Conservation (phyloP, 1,139 yeast genomes). For the Geotrichum australiense region DNA sequence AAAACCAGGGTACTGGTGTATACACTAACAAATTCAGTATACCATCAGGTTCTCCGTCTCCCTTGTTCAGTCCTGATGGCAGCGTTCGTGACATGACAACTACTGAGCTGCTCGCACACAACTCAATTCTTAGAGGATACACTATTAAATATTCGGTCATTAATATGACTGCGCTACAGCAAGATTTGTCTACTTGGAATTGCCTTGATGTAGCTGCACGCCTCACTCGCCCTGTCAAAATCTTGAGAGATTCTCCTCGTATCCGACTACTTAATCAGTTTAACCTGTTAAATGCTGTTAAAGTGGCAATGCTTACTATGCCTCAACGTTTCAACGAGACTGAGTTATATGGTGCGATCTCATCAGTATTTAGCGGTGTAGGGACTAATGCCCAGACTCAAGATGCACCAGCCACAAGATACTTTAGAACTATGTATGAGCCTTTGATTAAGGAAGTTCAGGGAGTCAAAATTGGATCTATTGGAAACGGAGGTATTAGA, state of each 20-base stretch:
- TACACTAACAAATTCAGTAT: too few relatives aligned
- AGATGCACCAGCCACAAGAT: too few relatives aligned
- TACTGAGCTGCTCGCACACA: slow-evolving; percentile 91
- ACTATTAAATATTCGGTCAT: slow-evolving; percentile 83
- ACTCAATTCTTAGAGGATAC: slow-evolving; percentile 76
- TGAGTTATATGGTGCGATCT: too few relatives aligned
- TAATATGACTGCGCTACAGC: slow-evolving; percentile 49
- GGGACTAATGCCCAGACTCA: too few relatives aligned
- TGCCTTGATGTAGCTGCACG: slow-evolving; percentile 87
- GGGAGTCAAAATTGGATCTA: too few relatives aligned
- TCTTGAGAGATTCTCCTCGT: slow-evolving; percentile 55
- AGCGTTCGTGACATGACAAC: slow-evolving; percentile 50
- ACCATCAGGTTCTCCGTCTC: too few relatives aligned
- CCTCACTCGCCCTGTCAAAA: slow-evolving; percentile 87
- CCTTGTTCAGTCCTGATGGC: slow-evolving; percentile 55
- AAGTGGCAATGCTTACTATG: slow-evolving; percentile 57
- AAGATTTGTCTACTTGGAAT: slow-evolving; percentile 75
- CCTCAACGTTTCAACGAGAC: slow-evolving; percentile 50
- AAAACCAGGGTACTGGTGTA: too few relatives aligned
- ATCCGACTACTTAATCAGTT: slow-evolving; percentile 65
- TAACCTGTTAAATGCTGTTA: slow-evolving; percentile 71
- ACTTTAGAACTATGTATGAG: too few relatives aligned
- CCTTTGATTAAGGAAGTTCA: too few relatives aligned
- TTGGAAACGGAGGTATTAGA: too few relatives aligned
- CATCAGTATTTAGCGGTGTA: too few relatives aligned